phyloP scores from a whole-genome alignment of 306 rosid genomes.

The Leucaena leucocephala region DNA sequence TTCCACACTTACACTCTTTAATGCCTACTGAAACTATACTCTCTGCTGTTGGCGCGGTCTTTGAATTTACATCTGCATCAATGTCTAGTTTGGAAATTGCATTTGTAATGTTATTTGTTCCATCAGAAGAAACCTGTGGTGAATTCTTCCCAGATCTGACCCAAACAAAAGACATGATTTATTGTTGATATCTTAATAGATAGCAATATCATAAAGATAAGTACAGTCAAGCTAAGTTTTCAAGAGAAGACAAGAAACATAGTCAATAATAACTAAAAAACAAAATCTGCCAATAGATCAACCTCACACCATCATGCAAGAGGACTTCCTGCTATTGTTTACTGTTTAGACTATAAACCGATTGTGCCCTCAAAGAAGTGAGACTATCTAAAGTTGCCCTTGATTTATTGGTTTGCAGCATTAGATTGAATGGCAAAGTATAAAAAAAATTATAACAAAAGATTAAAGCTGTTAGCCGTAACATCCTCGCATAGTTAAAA shows the following conservation, averaged over 20 bases:
- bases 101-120: conserved; percentile 54
- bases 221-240: background rate
- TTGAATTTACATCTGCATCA: conserved; percentile 45
- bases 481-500: background rate
- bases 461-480: background rate
- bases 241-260: conserved; percentile 5
- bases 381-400: background rate
- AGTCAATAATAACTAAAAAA: background rate
- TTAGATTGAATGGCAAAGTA: background rate
- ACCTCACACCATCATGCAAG: conserved; percentile 1
- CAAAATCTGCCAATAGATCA: conserved; percentile 5
- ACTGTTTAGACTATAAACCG: background rate
- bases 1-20: conserved; percentile 89
- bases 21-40: conserved; percentile 41
- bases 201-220: conserved; percentile 32
- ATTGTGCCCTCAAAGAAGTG: conserved; percentile 8
- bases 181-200: background rate
- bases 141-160: conserved; percentile 59
- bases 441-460: background rate
- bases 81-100: conserved; percentile 70
- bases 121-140: conserved; percentile 51
- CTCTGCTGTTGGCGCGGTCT: conserved; percentile 46
- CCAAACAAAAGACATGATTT: conserved; percentile 31
- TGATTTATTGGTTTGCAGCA: background rate
- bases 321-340: background rate